These are phyloP conservation scores for Salix exigua DNA, from an alignment of 345 rosid species.

Conservation along the genomic window DNA sequence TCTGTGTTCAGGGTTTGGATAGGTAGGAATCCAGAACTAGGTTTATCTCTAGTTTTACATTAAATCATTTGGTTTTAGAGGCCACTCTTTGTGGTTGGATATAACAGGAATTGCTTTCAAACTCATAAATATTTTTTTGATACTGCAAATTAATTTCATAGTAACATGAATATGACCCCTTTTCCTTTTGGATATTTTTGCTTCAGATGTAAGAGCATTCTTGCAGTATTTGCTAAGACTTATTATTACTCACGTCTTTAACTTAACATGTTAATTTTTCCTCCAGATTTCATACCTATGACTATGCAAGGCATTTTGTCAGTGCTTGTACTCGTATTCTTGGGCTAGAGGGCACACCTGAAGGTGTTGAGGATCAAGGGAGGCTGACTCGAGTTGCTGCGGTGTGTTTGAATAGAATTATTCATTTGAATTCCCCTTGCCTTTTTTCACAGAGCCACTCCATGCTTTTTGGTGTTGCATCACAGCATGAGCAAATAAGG, in stretches of 20 bases:
- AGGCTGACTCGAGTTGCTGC: constrained; percentile 97
- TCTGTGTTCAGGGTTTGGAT: background rate
- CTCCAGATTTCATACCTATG: constrained; percentile 87
- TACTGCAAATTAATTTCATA: background rate
- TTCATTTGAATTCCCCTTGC: constrained; percentile 19
- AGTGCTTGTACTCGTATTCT: constrained; percentile 99
- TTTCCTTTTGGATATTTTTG: background rate
- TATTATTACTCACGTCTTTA: background rate
- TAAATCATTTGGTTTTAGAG: background rate
- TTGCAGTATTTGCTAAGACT: background rate
- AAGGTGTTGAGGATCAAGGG: constrained; percentile 98
- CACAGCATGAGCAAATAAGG: background rate
- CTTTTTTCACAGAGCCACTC: constrained; percentile 8
- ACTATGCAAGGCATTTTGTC: constrained; percentile 97
- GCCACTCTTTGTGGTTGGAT: background rate
- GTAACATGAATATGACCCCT: background rate
- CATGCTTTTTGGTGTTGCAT: constrained; percentile 2
- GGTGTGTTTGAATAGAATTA: constrained; percentile 40
- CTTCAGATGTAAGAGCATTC: constrained; percentile 1
- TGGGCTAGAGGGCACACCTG: constrained; percentile 99
- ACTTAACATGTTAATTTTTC: background rate
- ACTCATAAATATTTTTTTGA: background rate
- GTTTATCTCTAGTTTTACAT: background rate
- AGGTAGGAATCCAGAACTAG: background rate
- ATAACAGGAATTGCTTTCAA: background rate